Conservation (phyloP, 1,284 basidiomycete genomes). For the Irpex sp. region DNA sequence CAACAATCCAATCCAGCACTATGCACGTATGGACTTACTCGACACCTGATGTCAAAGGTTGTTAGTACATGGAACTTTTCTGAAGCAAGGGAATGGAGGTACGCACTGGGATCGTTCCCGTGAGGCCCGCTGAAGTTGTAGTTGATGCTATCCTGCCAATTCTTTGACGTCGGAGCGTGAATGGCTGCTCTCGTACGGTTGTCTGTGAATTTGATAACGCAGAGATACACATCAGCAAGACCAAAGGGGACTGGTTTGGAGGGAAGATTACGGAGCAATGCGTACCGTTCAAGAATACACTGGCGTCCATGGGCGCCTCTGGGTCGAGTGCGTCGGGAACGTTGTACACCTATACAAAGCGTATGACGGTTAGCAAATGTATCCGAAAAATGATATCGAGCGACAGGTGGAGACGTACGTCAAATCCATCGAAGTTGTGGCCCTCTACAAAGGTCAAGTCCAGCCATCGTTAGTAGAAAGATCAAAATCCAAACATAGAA, state of each 20-base stretch:
- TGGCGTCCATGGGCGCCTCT: slow-evolving; percentile 8
- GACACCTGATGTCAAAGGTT: slow-evolving; percentile 5
- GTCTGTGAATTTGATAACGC: slow-evolving; percentile 30
- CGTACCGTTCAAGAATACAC: slow-evolving; percentile 13
- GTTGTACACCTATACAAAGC: slow-evolving; percentile 6
- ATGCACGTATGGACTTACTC: too few relatives aligned
- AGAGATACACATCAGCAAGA: neutral
- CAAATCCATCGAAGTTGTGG: neutral
- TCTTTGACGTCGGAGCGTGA: slow-evolving; percentile 63
- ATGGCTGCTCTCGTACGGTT: slow-evolving; percentile 48
- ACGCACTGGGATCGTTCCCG: slow-evolving; percentile 8
- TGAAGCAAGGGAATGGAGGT: neutral
- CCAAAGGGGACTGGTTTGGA: neutral
- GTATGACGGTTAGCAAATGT: neutral
- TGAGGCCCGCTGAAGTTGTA: slow-evolving; percentile 9
- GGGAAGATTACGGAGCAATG: too few relatives aligned
- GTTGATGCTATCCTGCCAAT: slow-evolving; percentile 43
- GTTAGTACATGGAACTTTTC: too few relatives aligned
- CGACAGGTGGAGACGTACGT: neutral
- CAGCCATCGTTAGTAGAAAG: neutral
- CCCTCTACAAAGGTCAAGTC: neutral
- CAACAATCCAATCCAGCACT: too few relatives aligned
- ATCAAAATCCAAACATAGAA: neutral
- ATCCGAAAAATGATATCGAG: neutral
- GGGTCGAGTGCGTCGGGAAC: slow-evolving; percentile 10